Conservation (phyloP, 2,329 filamentous ascomycete species). For the Fusarium nurragi region DNA sequence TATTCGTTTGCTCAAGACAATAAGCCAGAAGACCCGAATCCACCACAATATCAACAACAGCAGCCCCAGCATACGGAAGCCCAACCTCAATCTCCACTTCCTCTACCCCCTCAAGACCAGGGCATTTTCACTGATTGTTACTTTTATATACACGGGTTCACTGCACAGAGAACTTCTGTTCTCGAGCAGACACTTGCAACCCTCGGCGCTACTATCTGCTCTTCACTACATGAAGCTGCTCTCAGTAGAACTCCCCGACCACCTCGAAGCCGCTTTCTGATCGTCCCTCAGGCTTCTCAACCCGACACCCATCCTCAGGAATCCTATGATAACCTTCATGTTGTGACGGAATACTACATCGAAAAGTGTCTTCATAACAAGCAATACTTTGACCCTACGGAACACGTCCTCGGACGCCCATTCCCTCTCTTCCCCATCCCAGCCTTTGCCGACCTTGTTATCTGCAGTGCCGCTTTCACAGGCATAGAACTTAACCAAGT, state of each 20-base stretch:
- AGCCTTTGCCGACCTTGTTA: constrained; percentile 74
- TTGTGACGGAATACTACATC: constrained; percentile 91
- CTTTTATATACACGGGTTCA: constrained; percentile 71
- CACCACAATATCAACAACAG: constrained; percentile 15
- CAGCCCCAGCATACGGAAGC: constrained; percentile 4
- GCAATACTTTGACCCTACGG: constrained; percentile 71
- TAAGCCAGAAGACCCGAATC: constrained; percentile 13
- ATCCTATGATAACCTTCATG: constrained; percentile 53
- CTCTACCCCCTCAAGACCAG: constrained; percentile 26
- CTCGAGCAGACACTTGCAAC: constrained; percentile 59
- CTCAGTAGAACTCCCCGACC: constrained; percentile 44
- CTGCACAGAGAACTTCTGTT: constrained; percentile 59
- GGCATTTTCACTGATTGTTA: constrained; percentile 65
- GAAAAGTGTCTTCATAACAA: constrained; percentile 87
- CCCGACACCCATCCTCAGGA: constrained; percentile 55
- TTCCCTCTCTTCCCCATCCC: constrained; percentile 75
- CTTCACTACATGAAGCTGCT: constrained; percentile 55
- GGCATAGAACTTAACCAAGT: constrained; percentile 88
- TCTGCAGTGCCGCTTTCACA: constrained; percentile 84
- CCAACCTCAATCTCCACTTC: constrained; percentile 17
- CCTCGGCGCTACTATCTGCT: constrained; percentile 57
- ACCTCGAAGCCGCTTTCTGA: constrained; percentile 57
- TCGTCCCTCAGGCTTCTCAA: constrained; percentile 64
- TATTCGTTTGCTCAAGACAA: constrained; percentile 47
- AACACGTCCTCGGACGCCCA: constrained; percentile 79